phyloP scores from a whole-genome alignment of 441 rosid species.

The Pelargonium myrrhifolium region DNA sequence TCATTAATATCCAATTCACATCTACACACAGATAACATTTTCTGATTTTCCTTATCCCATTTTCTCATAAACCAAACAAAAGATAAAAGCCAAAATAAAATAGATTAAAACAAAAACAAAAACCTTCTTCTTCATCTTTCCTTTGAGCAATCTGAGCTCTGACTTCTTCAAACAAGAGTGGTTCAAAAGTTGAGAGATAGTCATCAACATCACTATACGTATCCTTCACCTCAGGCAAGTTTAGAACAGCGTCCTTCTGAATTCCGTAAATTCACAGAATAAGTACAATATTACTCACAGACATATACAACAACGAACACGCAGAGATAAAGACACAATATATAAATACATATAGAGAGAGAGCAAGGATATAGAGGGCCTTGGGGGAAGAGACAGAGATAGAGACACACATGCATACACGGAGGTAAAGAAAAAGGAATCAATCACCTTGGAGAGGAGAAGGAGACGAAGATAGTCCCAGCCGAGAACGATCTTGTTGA shows the following conservation, averaged over 20 bases:
- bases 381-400: too few species aligned
- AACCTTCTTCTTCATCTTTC: constrained; percentile 71
- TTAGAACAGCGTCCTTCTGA: constrained; percentile 21
- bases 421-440: neutral
- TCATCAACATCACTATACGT: constrained; percentile 65
- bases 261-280: neutral
- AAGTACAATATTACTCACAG: neutral
- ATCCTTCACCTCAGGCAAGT: constrained; percentile 49
- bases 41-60: neutral
- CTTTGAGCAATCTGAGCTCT: constrained; percentile 80
- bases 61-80: constrained; percentile 10
- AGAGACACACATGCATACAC: too few species aligned
- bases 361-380: neutral
- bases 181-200: constrained; percentile 74
- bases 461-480: constrained; percentile 76
- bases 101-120: constrained; percentile 11
- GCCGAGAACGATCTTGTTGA: constrained; percentile 58
- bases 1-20: neutral
- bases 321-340: neutral
- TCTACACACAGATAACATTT: neutral
- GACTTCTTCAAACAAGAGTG: constrained; percentile 82
- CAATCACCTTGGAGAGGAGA: constrained; percentile 34
- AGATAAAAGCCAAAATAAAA: neutral
- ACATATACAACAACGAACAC: neutral
- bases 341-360: neutral